Percentiles rank a stretch among this genome's conserved stretches.
These are phyloP conservation scores for Leptomonas pyrrhocoris DNA, from an alignment of 208 protist genomes.

Conservation along the genomic window DNA sequence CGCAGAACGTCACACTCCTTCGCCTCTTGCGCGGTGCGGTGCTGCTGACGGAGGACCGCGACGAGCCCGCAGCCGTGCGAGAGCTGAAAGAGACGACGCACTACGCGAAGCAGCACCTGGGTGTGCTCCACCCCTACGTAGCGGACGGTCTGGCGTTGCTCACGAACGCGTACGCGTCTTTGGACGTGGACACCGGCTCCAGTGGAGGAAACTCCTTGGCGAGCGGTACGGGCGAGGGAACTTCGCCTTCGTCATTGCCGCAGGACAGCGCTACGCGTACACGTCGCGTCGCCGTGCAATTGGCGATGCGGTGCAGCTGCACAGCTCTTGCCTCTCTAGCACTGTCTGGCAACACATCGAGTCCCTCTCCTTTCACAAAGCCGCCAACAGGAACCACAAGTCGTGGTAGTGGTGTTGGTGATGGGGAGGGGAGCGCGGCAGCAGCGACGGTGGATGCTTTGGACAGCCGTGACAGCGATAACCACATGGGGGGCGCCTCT, in stretches of 20 bases:
- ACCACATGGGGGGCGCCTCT: neutral
- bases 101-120: slow-evolving; percentile 33
- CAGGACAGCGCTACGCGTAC: slow-evolving; percentile 20
- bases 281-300: slow-evolving; percentile 32
- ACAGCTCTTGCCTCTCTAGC: slow-evolving; percentile 27
- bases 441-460: neutral
- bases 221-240: neutral
- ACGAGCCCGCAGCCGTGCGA: slow-evolving; percentile 45
- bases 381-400: neutral
- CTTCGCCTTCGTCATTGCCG: neutral
- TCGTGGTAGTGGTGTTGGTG: no score
- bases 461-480: neutral
- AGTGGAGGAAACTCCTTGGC: neutral
- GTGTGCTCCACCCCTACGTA: slow-evolving; percentile 37
- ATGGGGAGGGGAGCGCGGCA: neutral
- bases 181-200: slow-evolving; percentile 27
- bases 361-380: neutral
- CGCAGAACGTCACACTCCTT: slow-evolving; percentile 43
- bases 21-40: slow-evolving; percentile 45
- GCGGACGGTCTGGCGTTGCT: slow-evolving; percentile 32
- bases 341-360: neutral
- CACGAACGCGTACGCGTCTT: slow-evolving; percentile 27
- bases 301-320: slow-evolving; percentile 38
- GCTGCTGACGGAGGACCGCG: slow-evolving; percentile 45
- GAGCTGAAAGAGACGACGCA: slow-evolving; percentile 41